Percentiles rank a stretch among this genome's conserved stretches.
Conservation (phyloP, 345 rosid species). For the Nasturtium officinale region DNA sequence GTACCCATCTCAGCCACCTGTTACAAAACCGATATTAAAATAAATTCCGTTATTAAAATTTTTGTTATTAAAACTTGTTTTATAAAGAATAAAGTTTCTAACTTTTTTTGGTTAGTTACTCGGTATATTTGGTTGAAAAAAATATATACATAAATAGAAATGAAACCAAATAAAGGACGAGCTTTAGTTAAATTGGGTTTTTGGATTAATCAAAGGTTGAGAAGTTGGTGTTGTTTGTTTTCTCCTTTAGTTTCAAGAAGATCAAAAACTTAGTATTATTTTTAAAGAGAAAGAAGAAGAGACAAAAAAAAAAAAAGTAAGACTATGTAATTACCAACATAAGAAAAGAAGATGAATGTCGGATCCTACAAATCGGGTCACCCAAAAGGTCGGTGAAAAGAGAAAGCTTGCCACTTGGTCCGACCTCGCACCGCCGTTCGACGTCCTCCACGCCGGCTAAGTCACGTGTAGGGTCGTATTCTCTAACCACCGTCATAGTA, state of each 20-base stretch:
- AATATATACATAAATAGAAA: neutral
- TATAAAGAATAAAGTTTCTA: conserved; percentile 1
- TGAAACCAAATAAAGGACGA: neutral
- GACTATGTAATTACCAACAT: conserved; percentile 71
- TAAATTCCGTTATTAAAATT: neutral
- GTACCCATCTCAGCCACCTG: conserved; percentile 92
- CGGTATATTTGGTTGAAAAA: neutral
- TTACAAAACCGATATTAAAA: neutral
- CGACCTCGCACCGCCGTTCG: conserved; percentile 91
- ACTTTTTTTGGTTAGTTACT: conserved; percentile 27
- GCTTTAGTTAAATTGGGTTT: conserved; percentile 1
- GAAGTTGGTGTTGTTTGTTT: neutral
- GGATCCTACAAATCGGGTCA: conserved; percentile 98
- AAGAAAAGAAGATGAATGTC: conserved; percentile 94
- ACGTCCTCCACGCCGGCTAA: conserved; percentile 64
- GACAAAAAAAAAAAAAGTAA: neutral
- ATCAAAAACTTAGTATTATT: neutral
- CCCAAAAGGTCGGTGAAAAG: conserved; percentile 97
- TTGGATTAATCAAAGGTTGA: conserved; percentile 13
- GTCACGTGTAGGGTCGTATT: conserved; percentile 66
- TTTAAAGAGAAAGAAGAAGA: neutral
- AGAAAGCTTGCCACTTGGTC: conserved; percentile 57
- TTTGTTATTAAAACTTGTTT: neutral
- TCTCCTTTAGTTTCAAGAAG: neutral
- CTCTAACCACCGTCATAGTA: conserved; percentile 59